Percentiles rank a stretch among this genome's conserved stretches.
Conservation (phyloP, 2,329 filamentous ascomycete species). For the Coniochaeta ligniaria region DNA sequence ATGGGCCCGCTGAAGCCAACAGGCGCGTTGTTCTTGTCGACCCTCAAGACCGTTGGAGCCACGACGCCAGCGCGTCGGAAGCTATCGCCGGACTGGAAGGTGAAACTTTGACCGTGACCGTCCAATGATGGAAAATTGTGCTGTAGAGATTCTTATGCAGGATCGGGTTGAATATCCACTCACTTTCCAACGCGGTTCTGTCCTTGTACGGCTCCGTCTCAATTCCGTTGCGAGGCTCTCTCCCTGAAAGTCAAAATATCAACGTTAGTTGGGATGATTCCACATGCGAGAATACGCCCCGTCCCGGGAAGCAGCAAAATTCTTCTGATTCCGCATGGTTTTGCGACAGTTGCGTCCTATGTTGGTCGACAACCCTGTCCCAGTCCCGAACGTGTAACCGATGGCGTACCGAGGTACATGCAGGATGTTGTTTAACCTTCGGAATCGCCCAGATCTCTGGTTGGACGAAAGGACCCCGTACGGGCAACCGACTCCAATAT, state of each 20-base stretch:
- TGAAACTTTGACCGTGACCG: neutral
- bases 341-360: neutral
- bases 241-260: neutral
- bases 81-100: neutral
- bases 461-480: neutral
- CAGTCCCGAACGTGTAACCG: neutral
- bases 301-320: neutral
- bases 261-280: neutral
- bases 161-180: neutral
- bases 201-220: neutral
- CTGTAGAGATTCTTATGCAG: neutral
- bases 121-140: neutral
- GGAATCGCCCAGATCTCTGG: neutral
- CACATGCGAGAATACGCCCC: neutral
- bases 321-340: neutral
- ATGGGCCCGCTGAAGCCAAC: neutral
- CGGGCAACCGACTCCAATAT: neutral
- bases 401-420: neutral
- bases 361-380: neutral
- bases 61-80: neutral
- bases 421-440: neutral
- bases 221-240: neutral
- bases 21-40: neutral
- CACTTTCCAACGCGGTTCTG: neutral
- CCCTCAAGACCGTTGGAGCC: neutral